Evolutionary conservation across 2,329 filamentous ascomycete species (phyloP).

Genomic region (Penicillium rolfsii): DNA sequence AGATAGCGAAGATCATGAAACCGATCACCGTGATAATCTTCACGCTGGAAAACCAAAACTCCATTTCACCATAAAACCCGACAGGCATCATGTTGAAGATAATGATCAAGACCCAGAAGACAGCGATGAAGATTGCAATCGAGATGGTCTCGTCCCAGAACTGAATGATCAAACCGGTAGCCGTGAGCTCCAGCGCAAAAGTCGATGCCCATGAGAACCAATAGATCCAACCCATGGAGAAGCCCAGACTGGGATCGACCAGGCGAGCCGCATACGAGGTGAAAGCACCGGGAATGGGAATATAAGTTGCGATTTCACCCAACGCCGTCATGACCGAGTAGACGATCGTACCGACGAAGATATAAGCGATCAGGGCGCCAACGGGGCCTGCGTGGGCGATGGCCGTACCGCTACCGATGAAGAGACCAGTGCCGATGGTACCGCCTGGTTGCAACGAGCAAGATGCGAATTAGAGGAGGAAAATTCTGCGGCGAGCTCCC

Average conservation of each 20-base stretch:
- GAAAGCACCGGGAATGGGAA: constrained; percentile 76
- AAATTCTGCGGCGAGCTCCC: constrained; percentile 4
- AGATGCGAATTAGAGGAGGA: neutral
- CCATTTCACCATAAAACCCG: constrained; percentile 72
- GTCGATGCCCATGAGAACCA: constrained; percentile 79
- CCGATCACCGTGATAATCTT: constrained; percentile 75
- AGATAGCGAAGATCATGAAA: constrained; percentile 76
- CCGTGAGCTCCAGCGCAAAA: constrained; percentile 71
- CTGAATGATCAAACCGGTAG: constrained; percentile 72
- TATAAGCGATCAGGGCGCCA: constrained; percentile 67
- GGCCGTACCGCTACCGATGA: constrained; percentile 67
- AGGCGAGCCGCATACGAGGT: constrained; percentile 76
- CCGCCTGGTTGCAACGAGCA: constrained; percentile 47
- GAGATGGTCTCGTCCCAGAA: constrained; percentile 68
- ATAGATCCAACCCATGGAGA: constrained; percentile 81
- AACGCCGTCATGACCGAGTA: constrained; percentile 72
- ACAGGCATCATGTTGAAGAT: constrained; percentile 71
- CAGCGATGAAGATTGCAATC: constrained; percentile 70
- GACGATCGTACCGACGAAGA: constrained; percentile 71
- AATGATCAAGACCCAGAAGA: constrained; percentile 74
- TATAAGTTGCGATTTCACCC: constrained; percentile 73
- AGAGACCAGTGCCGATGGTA: constrained; percentile 73
- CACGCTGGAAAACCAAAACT: constrained; percentile 77
- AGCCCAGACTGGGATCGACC: constrained; percentile 70
- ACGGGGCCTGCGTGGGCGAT: constrained; percentile 66